Percentiles rank a stretch among this genome's conserved stretches.
These are phyloP conservation scores for Xylariaceae sp. DNA, from an alignment of 2,329 filamentous ascomycete species.

Conservation along the genomic window DNA sequence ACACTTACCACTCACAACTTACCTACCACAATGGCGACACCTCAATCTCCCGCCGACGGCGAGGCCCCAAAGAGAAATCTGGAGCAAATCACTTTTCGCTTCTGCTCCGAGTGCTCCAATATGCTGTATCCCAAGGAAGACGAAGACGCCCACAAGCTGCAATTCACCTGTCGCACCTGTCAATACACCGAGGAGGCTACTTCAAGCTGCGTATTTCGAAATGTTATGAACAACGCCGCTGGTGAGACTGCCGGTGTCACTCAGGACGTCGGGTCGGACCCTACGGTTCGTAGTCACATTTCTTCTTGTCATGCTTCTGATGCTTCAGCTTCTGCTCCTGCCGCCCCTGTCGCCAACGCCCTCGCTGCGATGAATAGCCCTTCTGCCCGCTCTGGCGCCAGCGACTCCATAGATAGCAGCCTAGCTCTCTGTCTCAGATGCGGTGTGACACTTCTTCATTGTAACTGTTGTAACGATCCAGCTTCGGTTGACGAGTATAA, in stretches of 20 bases:
- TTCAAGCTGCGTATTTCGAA: constrained; percentile 91
- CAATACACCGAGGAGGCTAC: constrained; percentile 83
- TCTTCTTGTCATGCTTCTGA: constrained; percentile 19
- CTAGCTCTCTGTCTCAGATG: constrained; percentile 27
- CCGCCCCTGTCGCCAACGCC: constrained; percentile 3
- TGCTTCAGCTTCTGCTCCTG: constrained; percentile 8
- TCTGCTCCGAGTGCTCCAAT: constrained; percentile 99
- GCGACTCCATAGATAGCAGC: constrained; percentile 11
- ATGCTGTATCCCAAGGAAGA: constrained; percentile 98
- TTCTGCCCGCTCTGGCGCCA: constrained; percentile 5
- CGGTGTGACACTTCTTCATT: constrained; percentile 28
- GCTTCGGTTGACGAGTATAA: constrained; percentile 26
- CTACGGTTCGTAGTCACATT: constrained; percentile 78
- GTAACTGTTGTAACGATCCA: constrained; percentile 22
- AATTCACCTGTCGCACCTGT: constrained; percentile 96
- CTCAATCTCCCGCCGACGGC: constrained; percentile 51
- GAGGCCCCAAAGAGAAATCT: constrained; percentile 44
- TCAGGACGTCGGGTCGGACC: constrained; percentile 94
- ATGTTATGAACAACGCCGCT: constrained; percentile 84
- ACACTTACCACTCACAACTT: constrained; percentile 2
- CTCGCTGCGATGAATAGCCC: constrained; percentile 1
- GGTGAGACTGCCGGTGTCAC: constrained; percentile 96
- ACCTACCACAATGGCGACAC: constrained; percentile 48
- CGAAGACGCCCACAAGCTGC: constrained; percentile 72
- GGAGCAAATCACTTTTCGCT: constrained; percentile 91